Percentiles rank a stretch among this genome's conserved stretches.
These are phyloP conservation scores for Ophiostoma quercus DNA, from an alignment of 2,329 filamentous ascomycete genomes.

Conservation along the genomic window DNA sequence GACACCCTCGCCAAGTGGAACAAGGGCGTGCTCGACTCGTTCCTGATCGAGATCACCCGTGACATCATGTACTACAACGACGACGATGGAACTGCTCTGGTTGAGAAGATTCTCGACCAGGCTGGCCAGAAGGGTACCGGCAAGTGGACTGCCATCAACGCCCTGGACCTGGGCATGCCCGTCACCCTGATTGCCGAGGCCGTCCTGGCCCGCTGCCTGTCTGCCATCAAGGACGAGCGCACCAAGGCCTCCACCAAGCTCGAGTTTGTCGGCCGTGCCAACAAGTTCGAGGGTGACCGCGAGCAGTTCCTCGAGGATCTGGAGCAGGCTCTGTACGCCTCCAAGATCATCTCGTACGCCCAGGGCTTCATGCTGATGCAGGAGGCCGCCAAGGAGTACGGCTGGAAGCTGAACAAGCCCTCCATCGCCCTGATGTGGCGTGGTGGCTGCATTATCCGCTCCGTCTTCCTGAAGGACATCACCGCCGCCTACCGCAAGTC, in stretches of 20 bases:
- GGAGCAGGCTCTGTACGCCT: constrained; percentile 97
- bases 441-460: constrained; percentile 99
- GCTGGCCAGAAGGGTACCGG: constrained; percentile 99
- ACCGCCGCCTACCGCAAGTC: constrained; percentile 92
- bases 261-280: constrained; percentile 64
- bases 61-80: constrained; percentile 99
- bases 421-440: constrained; percentile 99
- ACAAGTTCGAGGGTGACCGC: constrained; percentile 83
- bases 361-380: constrained; percentile 99
- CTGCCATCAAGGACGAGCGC: constrained; percentile 91
- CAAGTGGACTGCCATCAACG: constrained; percentile 99
- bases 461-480: constrained; percentile 99
- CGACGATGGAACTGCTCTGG: constrained; percentile 80
- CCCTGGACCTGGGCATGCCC: constrained; percentile 95
- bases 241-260: constrained; percentile 73
- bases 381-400: constrained; percentile 91
- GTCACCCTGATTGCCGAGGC: constrained; percentile 97
- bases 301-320: constrained; percentile 92
- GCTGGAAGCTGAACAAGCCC: constrained; percentile 99
- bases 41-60: constrained; percentile 98
- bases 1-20: constrained; percentile 96
- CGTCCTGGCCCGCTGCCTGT: constrained; percentile 91
- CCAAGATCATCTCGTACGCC: constrained; percentile 99
- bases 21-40: constrained; percentile 95
- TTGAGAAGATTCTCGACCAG: constrained; percentile 98